These are phyloP conservation scores for Globisporangium takayamanum DNA, from an alignment of 352 stramenopile genomes.

Conservation along the genomic window DNA sequence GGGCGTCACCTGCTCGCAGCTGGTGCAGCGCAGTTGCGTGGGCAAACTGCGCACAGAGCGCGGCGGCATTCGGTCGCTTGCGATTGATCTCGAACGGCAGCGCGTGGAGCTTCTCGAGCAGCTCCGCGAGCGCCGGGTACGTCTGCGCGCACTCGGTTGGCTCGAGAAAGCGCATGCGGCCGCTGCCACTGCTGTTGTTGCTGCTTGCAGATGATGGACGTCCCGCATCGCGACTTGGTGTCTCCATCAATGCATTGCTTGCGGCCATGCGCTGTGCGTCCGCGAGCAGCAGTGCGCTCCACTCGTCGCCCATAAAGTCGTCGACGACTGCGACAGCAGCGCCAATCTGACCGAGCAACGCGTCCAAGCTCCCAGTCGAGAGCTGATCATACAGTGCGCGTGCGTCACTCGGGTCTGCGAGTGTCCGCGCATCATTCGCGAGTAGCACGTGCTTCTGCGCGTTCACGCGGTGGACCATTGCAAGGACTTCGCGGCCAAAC, in stretches of 20 bases:
- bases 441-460: conserved; percentile 73
- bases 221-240: conserved; percentile 7
- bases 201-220: neutral
- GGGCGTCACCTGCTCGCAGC: conserved; percentile 29
- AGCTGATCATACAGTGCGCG: conserved; percentile 62
- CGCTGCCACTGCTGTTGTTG: conserved; percentile 5
- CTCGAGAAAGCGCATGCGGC: conserved; percentile 59
- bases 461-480: conserved; percentile 83
- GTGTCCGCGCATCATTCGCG: conserved; percentile 48
- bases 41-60: conserved; percentile 64
- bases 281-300: conserved; percentile 47
- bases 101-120: conserved; percentile 69
- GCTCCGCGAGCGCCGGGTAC: conserved; percentile 65
- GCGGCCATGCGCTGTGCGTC: conserved; percentile 64
- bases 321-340: conserved; percentile 52
- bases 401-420: conserved; percentile 54
- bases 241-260: conserved; percentile 39
- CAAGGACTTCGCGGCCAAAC: conserved; percentile 73
- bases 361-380: conserved; percentile 38
- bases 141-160: conserved; percentile 38
- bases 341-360: conserved; percentile 19
- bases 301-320: conserved; percentile 78
- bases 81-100: conserved; percentile 81
- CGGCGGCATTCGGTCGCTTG: conserved; percentile 32
- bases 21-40: conserved; percentile 55